A percentile compares a stretch with the other conserved stretches of the same genome.
Conservation (phyloP, 1,284 basidiomycete species). For the Rhodotorula sp. region DNA sequence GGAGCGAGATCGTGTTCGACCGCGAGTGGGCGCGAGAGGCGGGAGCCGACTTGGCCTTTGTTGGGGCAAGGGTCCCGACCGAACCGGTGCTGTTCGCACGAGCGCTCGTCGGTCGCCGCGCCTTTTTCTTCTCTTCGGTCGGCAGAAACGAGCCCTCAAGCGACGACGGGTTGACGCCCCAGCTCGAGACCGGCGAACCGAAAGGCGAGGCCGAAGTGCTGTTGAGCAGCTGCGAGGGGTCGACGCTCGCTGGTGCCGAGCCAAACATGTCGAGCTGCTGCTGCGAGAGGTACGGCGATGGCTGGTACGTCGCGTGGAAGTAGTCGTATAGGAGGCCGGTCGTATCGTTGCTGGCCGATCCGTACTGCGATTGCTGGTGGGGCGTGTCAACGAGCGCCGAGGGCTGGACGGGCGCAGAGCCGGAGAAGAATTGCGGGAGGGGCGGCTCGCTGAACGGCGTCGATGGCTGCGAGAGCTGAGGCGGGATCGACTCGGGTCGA, state of each 20-base stretch:
- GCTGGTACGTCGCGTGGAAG: constrained; percentile 22
- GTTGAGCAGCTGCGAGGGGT: constrained; percentile 32
- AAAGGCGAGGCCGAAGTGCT: constrained; percentile 16
- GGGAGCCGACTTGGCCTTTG: constrained; percentile 18
- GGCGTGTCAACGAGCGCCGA: constrained; percentile 14
- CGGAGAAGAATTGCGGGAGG: constrained; percentile 12
- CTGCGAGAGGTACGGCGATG: constrained; percentile 20
- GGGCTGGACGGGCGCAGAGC: constrained; percentile 17
- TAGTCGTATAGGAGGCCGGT: constrained; percentile 36
- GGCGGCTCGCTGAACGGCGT: constrained; percentile 19
- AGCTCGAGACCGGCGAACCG: constrained; percentile 24
- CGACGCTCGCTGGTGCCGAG: constrained; percentile 33
- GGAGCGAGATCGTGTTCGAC: constrained; percentile 34
- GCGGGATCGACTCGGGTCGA: constrained; percentile 17
- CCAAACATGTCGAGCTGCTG: constrained; percentile 15
- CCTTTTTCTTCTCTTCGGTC: constrained; percentile 6
- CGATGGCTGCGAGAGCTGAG: constrained; percentile 16
- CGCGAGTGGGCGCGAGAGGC: constrained; percentile 18
- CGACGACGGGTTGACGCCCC: constrained; percentile 15
- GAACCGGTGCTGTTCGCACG: constrained; percentile 4
- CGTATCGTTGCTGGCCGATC: constrained; percentile 20
- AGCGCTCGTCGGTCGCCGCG: neutral
- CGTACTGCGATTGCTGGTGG: constrained; percentile 12
- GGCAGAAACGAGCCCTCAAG: neutral
- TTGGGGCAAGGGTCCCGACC: neutral